Conservation (phyloP, 306 rosid genomes). For the Abrus pulchellus region DNA sequence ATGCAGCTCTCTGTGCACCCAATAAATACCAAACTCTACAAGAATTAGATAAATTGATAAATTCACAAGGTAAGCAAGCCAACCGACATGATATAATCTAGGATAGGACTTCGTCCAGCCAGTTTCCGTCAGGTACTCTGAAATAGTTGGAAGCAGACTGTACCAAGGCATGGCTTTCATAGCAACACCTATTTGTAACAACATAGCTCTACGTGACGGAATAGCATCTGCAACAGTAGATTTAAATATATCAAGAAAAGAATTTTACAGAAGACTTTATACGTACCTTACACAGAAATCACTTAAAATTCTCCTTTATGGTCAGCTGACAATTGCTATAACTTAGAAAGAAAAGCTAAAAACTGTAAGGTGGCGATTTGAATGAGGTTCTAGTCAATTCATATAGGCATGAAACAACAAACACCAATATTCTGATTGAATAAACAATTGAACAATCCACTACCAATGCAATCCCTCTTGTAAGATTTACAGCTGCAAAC, state of each 20-base stretch:
- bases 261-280: neutral
- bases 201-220: conserved; percentile 82
- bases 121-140: conserved; percentile 81
- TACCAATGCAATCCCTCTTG: neutral
- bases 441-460: neutral
- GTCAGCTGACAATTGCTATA: neutral
- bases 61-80: conserved; percentile 63
- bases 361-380: neutral
- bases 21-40: conserved; percentile 91
- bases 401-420: neutral
- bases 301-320: neutral
- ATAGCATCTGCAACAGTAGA: conserved; percentile 73
- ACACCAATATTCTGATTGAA: neutral
- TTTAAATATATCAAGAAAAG: conserved; percentile 41
- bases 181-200: conserved; percentile 82
- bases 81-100: conserved; percentile 70
- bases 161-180: conserved; percentile 96
- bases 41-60: conserved; percentile 66
- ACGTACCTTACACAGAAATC: conserved; percentile 16
- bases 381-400: conserved; percentile 4
- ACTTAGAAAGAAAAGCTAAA: neutral
- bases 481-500: conserved; percentile 10
- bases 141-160: conserved; percentile 72
- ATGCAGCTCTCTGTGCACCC: conserved; percentile 94
- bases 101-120: conserved; percentile 86